Conservation (phyloP, 805 yeast genomes). For the Starmera amethionina region DNA sequence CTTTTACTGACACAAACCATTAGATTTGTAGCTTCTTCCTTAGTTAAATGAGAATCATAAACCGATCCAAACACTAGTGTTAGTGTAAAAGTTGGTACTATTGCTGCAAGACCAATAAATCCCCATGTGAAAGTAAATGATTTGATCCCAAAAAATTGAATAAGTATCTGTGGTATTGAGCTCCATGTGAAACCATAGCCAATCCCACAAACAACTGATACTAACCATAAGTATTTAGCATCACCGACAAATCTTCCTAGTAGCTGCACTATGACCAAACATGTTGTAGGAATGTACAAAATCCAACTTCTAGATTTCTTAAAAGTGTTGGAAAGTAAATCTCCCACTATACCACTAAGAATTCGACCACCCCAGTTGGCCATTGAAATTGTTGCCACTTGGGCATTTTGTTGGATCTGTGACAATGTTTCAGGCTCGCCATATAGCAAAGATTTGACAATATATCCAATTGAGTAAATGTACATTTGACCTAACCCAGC, state of each 20-base stretch:
- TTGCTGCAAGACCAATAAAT: conserved; percentile 54
- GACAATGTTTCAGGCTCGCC: conserved; percentile 19
- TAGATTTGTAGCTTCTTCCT: conserved; percentile 6
- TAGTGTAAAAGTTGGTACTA: conserved; percentile 47
- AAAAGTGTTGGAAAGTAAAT: conserved; percentile 37
- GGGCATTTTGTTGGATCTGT: conserved; percentile 54
- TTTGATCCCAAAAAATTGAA: conserved; percentile 63
- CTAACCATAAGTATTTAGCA: conserved; percentile 31
- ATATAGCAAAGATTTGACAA: conserved; percentile 39
- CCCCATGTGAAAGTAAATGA: conserved; percentile 72
- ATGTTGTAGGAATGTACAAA: conserved; percentile 39
- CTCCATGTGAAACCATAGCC: conserved; percentile 71
- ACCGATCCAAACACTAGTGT: conserved; percentile 54
- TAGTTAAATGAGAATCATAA: conserved; percentile 39
- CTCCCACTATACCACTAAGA: conserved; percentile 54
- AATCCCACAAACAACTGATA: conserved; percentile 52
- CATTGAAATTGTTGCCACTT: conserved; percentile 63
- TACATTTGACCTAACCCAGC: conserved; percentile 70
- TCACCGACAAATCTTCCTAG: conserved; percentile 29
- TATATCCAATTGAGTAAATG: conserved; percentile 65
- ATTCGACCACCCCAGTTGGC: conserved; percentile 62
- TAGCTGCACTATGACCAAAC: conserved; percentile 41
- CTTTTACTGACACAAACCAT: conserved; percentile 12
- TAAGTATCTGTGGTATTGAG: conserved; percentile 63
- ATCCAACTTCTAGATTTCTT: conserved; percentile 42